phyloP scores from a whole-genome alignment of 129 eudicot genomes.

The Tagetes patula region DNA sequence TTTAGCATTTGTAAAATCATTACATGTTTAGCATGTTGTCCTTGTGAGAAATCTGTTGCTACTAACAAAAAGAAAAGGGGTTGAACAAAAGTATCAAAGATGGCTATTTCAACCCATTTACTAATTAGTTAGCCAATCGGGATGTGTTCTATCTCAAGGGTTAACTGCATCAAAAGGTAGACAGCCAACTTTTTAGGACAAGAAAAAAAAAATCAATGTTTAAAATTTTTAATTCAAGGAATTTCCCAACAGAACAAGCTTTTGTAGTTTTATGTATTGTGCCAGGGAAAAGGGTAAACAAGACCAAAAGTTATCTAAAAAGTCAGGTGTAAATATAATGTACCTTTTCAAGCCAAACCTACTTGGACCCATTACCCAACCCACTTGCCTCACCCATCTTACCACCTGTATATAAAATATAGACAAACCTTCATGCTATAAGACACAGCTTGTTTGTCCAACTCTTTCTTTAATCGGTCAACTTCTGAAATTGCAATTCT shows the following conservation, averaged over 20 bases:
- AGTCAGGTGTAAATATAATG: not conserved
- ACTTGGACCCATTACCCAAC: not conserved
- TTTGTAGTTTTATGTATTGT: not conserved
- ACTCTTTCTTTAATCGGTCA: slow-evolving; percentile 58
- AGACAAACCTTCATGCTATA: slow-evolving; percentile 53
- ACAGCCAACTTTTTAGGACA: slow-evolving; percentile 3
- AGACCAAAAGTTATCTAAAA: not conserved
- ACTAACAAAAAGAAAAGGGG: not conserved
- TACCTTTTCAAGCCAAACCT: slow-evolving; percentile 3
- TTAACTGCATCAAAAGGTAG: not conserved
- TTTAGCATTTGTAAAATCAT: slow-evolving; percentile 15
- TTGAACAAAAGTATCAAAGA: not conserved
- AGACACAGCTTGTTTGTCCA: slow-evolving; percentile 57
- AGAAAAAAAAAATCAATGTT: not conserved
- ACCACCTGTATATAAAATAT: not conserved
- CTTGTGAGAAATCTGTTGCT: not conserved
- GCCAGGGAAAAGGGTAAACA: not conserved
- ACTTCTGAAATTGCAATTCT: slow-evolving; percentile 69
- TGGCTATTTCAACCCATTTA: not conserved
- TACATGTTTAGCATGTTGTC: not conserved
- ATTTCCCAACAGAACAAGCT: not conserved
- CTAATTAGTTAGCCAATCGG: not conserved
- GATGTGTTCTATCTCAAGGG: not conserved
- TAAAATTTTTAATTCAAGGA: not conserved
- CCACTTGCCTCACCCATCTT: not conserved